Percentiles rank a stretch among this genome's conserved stretches.
These are phyloP conservation scores for Fusarium sp. DNA, from an alignment of 2,329 filamentous ascomycete genomes.

Conservation along the genomic window DNA sequence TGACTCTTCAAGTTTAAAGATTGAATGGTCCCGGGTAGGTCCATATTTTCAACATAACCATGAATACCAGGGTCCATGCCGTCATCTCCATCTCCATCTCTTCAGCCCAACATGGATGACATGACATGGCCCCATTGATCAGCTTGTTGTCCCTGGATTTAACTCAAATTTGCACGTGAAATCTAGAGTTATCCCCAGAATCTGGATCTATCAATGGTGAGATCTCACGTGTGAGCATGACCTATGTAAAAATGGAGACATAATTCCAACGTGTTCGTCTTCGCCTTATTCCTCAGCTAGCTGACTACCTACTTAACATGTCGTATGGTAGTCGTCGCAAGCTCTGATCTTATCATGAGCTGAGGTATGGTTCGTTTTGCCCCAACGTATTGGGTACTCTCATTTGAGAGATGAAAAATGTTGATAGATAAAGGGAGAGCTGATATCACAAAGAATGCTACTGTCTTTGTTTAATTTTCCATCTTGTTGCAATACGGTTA, in stretches of 20 bases:
- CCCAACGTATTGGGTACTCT: conserved; percentile 10
- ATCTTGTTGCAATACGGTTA: background rate
- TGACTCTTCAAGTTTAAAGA: background rate
- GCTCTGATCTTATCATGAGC: conserved; percentile 22
- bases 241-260: background rate
- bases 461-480: background rate
- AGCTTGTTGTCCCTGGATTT: background rate
- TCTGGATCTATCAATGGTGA: background rate
- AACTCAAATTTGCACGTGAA: conserved; percentile 15
- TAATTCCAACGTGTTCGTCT: conserved; percentile 16
- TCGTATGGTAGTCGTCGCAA: background rate
- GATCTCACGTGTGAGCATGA: background rate
- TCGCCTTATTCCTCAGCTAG: background rate
- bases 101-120: background rate
- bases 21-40: conserved; percentile 3
- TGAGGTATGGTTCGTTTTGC: conserved; percentile 34
- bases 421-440: conserved; percentile 14
- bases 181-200: background rate
- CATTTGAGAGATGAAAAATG: background rate
- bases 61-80: background rate
- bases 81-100: background rate
- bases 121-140: conserved; percentile 15
- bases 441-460: background rate
- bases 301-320: background rate
- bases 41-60: background rate